These are phyloP conservation scores for Rubus parviflorus DNA, from an alignment of 306 rosid species.

Conservation along the genomic window DNA sequence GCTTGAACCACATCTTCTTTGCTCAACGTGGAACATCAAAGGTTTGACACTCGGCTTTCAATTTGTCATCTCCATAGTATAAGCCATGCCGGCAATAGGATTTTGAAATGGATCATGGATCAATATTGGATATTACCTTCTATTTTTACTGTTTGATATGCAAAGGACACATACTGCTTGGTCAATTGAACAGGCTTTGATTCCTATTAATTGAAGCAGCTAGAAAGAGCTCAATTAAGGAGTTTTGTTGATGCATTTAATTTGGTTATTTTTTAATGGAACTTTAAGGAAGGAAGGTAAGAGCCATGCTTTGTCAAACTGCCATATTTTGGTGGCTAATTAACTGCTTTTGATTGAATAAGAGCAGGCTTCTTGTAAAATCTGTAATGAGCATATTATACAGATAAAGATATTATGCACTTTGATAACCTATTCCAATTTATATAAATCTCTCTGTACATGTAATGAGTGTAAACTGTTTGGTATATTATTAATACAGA, in stretches of 20 bases:
- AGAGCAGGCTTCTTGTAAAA: too few relatives aligned
- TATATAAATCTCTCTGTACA: not conserved
- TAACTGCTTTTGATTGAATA: not conserved
- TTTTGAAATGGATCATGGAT: not conserved
- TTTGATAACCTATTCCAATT: too few relatives aligned
- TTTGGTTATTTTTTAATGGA: not conserved
- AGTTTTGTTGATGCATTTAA: not conserved
- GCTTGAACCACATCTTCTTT: constrained; percentile 85
- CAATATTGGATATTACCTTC: not conserved
- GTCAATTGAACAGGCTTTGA: not conserved
- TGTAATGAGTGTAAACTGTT: not conserved
- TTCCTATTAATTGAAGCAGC: not conserved
- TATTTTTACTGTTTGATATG: too few relatives aligned
- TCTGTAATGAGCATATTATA: too few relatives aligned
- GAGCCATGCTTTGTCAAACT: too few relatives aligned
- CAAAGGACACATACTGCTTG: not conserved
- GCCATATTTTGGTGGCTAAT: not conserved
- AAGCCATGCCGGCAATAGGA: not conserved
- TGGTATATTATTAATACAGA: not conserved
- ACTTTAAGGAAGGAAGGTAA: not conserved
- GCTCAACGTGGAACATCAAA: constrained; percentile 88
- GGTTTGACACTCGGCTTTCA: constrained; percentile 48
- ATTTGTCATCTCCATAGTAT: not conserved
- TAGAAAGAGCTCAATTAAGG: too few relatives aligned
- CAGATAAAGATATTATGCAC: too few relatives aligned